phyloP scores from a whole-genome alignment of 257 asterid species.

The Cynanchum wilfordii region DNA sequence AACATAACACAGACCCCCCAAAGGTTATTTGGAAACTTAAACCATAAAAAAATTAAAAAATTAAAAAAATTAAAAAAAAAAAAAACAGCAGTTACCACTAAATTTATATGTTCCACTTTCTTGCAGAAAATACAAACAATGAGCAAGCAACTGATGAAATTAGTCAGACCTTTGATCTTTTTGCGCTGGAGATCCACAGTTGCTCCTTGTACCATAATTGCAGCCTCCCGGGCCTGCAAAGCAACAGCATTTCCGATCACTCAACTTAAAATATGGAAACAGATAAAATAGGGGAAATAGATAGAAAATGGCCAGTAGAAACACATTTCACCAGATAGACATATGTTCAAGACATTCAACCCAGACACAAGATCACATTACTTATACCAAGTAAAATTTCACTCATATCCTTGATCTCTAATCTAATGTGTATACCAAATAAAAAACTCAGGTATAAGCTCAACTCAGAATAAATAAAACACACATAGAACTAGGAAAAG shows the following conservation, averaged over 20 bases:
- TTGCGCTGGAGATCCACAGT: slow-evolving; percentile 92
- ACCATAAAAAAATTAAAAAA: background rate
- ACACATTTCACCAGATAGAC: background rate
- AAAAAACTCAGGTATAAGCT: background rate
- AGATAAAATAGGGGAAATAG: background rate
- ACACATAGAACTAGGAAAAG: background rate
- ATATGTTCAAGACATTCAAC: background rate
- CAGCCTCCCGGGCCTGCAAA: slow-evolving; percentile 87
- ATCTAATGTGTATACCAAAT: background rate
- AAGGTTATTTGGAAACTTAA: background rate
- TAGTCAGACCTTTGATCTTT: slow-evolving; percentile 73
- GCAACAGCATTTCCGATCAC: background rate
- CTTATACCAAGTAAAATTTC: background rate
- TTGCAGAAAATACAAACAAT: background rate
- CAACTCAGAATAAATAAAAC: background rate
- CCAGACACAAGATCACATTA: too few species aligned
- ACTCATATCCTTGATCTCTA: background rate
- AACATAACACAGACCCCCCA: background rate
- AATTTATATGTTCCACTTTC: background rate
- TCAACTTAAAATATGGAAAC: background rate
- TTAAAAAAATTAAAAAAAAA: too few species aligned
- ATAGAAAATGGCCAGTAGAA: background rate
- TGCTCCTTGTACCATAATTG: slow-evolving; percentile 77
- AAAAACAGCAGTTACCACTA: background rate
- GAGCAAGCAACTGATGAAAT: background rate